Percentiles rank a stretch among this genome's conserved stretches.
These are phyloP conservation scores for Stramenopiles sp. DNA, from an alignment of 352 stramenopile species.

Conservation along the genomic window DNA sequence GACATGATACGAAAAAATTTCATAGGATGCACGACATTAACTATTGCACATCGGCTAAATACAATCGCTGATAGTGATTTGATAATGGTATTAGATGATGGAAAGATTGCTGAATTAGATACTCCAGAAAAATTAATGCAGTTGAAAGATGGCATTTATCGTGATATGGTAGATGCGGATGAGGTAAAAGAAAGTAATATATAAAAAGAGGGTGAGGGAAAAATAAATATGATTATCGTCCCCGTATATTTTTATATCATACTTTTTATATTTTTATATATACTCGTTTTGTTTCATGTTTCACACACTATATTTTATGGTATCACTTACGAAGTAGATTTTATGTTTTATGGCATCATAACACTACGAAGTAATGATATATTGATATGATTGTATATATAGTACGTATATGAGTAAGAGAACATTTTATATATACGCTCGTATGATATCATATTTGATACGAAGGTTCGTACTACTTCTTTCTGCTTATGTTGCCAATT, in stretches of 20 bases:
- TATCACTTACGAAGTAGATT: no score
- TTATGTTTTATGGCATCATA: no score
- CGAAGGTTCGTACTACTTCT: background rate
- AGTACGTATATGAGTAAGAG: background rate
- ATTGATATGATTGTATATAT: background rate
- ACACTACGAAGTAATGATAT: background rate
- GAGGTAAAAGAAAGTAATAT: background rate
- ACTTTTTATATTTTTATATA: no score
- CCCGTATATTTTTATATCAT: no score
- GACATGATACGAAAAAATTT: slow-evolving; percentile 40
- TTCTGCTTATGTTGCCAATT: background rate
- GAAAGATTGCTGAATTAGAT: slow-evolving; percentile 74
- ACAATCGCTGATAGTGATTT: slow-evolving; percentile 86
- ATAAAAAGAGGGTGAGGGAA: no score
- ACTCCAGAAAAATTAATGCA: slow-evolving; percentile 50
- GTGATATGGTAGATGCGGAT: slow-evolving; percentile 14
- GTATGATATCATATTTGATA: background rate
- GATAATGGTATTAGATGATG: slow-evolving; percentile 81
- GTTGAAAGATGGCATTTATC: slow-evolving; percentile 48
- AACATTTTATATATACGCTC: background rate
- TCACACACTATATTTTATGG: no score
- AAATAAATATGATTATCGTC: no score
- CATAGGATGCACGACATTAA: slow-evolving; percentile 61
- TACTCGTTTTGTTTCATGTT: no score
- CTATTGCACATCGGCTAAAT: slow-evolving; percentile 87